Base-by-base conservation (phyloP, 441 rosid species). In the Gossypium schwendimanii region DNA sequence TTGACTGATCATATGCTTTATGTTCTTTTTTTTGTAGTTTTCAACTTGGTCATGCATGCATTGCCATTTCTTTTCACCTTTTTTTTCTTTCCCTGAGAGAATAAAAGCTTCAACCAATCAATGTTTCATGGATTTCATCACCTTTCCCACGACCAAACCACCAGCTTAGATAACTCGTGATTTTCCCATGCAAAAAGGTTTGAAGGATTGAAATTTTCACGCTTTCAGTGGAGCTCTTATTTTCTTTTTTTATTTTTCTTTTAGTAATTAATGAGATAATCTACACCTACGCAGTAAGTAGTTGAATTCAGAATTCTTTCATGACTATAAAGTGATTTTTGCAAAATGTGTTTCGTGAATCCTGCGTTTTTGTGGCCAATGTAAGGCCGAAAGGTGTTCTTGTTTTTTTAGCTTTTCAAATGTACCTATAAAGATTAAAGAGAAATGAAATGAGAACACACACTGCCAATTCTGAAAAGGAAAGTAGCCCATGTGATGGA, bases 311-410 rank as follows among this genome's bases (percentile, higher is more conserved):
- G 53, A 45, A 45, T 12, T 44, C 39, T 47, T 65, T 8, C 70
- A 23, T 45, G 69, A 64, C 69, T 20, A 21, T 0, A 23, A 11
- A 63, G n/a, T 45, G 21, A 45, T 62, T 36, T 33, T 33, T n/a
- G 67, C 47, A 44, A 62, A 62, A 36, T 65, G 70, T 45, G 55
- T 23, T 45, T 23, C 55, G 21, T 65, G 55, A 65, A 63, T 63
- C 24, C n/a, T 63, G 67, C 41, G 15, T 39, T 63, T 60, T 36
- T 36, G 26, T 18, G 49, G 26, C 28, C 50, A 17, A 36, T 63
- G 23, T 17, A 23, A 45, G 39, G 6, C 36, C 47, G 2, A 63
- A 23, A 44, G 36, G 18, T 53, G 12, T 53, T 17, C 3, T 7
- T 53, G 11, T 21, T 24, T 20, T 64, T 6, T 7, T 64, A 39